A percentile compares a stretch with the other conserved stretches of the same genome.
Conservation (phyloP, 2,329 filamentous ascomycete species). For the Fusarium sp. region DNA sequence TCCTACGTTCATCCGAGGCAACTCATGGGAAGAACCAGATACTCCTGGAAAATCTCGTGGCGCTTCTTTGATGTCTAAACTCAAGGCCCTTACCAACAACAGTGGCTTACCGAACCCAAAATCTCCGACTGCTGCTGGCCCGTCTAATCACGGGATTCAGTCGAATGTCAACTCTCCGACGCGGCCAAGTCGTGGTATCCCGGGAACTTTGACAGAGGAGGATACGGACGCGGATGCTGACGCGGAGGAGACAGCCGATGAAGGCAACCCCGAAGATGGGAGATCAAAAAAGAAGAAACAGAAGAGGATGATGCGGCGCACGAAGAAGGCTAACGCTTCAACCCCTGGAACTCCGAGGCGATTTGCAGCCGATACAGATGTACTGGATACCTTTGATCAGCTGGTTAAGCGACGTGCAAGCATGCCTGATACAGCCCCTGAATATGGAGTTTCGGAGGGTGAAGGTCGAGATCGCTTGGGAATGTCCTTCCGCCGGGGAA, state of each 20-base stretch:
- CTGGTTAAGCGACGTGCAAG: conserved; percentile 74
- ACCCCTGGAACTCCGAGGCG: conserved; percentile 74
- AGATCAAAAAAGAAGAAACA: conserved; percentile 66
- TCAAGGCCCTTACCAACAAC: conserved; percentile 77
- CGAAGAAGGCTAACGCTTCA: conserved; percentile 68
- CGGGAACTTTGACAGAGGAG: conserved; percentile 66
- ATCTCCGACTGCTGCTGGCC: conserved; percentile 50
- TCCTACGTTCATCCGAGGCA: conserved; percentile 67
- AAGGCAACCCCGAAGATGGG: conserved; percentile 61
- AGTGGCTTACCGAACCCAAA: conserved; percentile 62
- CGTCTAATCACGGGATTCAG: conserved; percentile 53
- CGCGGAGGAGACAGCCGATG: conserved; percentile 87
- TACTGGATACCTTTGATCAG: conserved; percentile 57
- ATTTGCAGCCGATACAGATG: conserved; percentile 57
- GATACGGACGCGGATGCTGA: conserved; percentile 69
- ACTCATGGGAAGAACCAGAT: conserved; percentile 77
- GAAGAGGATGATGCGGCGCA: conserved; percentile 71
- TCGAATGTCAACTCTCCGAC: conserved; percentile 64
- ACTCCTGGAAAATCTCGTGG: conserved; percentile 67
- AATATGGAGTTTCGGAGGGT: conserved; percentile 79
- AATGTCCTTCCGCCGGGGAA: conserved; percentile 66
- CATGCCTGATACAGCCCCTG: conserved; percentile 71
- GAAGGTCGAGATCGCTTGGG: conserved; percentile 74
- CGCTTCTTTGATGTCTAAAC: conserved; percentile 79
- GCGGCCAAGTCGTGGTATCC: conserved; percentile 62